Evolutionary conservation across 2,329 filamentous ascomycete species (phyloP).

Genomic region (Neoascochyta sp.): DNA sequence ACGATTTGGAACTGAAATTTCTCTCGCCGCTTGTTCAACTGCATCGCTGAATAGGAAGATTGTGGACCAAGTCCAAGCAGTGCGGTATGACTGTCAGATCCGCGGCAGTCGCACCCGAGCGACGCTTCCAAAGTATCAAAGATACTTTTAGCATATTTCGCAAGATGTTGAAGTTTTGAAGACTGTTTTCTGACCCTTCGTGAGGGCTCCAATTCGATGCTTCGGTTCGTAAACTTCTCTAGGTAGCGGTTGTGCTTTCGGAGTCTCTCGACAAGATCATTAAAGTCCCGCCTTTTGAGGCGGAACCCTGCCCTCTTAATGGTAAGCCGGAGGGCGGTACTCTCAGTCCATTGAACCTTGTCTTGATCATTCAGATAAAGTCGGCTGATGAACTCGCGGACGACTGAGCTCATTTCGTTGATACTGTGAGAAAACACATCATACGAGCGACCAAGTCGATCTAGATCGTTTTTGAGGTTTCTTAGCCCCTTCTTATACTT

Average conservation of each 20-base stretch:
- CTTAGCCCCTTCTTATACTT: not conserved
- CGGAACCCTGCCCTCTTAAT: conserved; percentile 2
- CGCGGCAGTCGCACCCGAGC: conserved; percentile 1
- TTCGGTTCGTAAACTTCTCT: conserved; percentile 3
- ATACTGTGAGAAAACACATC: not conserved
- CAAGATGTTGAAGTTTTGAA: conserved; percentile 1
- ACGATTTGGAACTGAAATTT: not conserved
- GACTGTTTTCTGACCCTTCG: not conserved
- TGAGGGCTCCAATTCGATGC: conserved; percentile 1
- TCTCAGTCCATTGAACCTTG: conserved; percentile 3
- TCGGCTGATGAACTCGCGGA: not conserved
- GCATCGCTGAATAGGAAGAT: not conserved
- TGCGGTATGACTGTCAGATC: conserved; percentile 1
- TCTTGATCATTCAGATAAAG: conserved; percentile 1
- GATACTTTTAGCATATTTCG: conserved; percentile 2
- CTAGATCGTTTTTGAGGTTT: not conserved
- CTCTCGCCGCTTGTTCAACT: not conserved
- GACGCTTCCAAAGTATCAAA: conserved; percentile 1
- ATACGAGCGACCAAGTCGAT: conserved; percentile 1
- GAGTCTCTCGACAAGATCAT: conserved; percentile 2
- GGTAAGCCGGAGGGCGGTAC: conserved; percentile 1
- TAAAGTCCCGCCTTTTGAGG: conserved; percentile 1
- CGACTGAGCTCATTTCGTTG: not conserved
- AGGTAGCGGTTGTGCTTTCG: conserved; percentile 2
- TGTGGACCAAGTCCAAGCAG: not conserved